A percentile compares a stretch with the other conserved stretches of the same genome.
phyloP scores from a whole-genome alignment of 805 yeast genomes.

The Sugiyamaella smithiae region DNA sequence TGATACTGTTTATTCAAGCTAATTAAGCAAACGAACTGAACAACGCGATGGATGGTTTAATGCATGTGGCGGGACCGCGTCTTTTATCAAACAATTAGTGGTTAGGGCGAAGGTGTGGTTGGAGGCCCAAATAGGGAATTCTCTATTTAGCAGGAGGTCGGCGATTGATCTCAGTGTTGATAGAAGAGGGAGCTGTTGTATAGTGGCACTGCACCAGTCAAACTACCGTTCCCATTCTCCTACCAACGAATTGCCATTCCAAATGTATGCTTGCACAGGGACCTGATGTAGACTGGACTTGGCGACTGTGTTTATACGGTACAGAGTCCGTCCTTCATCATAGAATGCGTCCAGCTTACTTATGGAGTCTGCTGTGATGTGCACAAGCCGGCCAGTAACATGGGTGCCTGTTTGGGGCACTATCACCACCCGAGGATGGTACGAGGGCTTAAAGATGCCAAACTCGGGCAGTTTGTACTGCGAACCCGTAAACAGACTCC shows the following conservation, averaged over 20 bases:
- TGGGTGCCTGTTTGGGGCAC: not conserved
- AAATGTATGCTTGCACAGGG: conserved; percentile 12
- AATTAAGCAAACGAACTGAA: not conserved
- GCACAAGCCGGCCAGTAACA: conserved; percentile 6
- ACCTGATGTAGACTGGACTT: not conserved
- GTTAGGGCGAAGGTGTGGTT: not conserved
- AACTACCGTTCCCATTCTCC: conserved; percentile 17
- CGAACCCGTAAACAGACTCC: not conserved
- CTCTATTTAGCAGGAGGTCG: no score
- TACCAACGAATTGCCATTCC: conserved; percentile 20
- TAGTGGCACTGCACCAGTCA: no score
- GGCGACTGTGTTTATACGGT: conserved; percentile 3
- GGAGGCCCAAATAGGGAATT: not conserved
- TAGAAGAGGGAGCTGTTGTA: no score
- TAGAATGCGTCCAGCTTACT: conserved; percentile 9
- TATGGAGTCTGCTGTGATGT: not conserved
- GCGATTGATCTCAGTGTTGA: no score
- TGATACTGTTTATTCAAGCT: not conserved
- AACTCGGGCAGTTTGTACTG: conserved; percentile 2
- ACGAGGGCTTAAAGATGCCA: conserved; percentile 7
- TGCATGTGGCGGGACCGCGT: conserved; percentile 3
- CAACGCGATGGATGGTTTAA: not conserved
- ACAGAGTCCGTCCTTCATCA: conserved; percentile 18
- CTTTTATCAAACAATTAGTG: not conserved
- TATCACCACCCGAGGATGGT: conserved; percentile 4